Conservation (phyloP, 768 basidiomycete species). For the Boletales sp. region DNA sequence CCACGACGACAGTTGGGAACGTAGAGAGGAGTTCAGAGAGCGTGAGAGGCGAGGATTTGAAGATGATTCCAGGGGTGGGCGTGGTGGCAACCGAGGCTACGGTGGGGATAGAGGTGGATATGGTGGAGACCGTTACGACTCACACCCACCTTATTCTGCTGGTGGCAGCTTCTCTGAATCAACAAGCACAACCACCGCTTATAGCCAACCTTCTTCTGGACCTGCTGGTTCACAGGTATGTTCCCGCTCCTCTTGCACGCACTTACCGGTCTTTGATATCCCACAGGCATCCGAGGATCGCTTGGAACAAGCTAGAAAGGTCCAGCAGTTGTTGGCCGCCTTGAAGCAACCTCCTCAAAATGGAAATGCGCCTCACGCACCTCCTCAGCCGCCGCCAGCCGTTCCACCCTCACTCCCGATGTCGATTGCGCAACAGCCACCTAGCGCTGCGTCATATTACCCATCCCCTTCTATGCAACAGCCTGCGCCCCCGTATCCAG, state of each 20-base stretch:
- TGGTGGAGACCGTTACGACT: constrained; percentile 43
- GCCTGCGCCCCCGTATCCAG: constrained; percentile 18
- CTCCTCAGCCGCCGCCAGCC: constrained; percentile 29
- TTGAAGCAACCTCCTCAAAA: constrained; percentile 68
- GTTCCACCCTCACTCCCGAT: constrained; percentile 34
- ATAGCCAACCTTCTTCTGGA: constrained; percentile 22
- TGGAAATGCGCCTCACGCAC: constrained; percentile 20
- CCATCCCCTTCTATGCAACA: constrained; percentile 36
- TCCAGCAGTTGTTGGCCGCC: constrained; percentile 81
- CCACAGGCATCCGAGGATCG: constrained; percentile 55
- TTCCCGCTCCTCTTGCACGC: background rate
- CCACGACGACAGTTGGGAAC: constrained; percentile 43
- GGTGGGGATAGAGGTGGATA: constrained; percentile 41
- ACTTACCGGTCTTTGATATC: constrained; percentile 1
- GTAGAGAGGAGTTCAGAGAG: constrained; percentile 41
- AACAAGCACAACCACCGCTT: constrained; percentile 19
- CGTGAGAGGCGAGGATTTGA: constrained; percentile 34
- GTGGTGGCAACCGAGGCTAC: constrained; percentile 36
- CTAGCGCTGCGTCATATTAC: constrained; percentile 40
- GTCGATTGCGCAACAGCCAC: constrained; percentile 29
- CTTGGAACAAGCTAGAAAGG: constrained; percentile 82
- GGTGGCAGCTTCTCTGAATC: constrained; percentile 24
- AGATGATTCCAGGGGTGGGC: constrained; percentile 34
- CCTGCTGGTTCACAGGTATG: constrained; percentile 29
- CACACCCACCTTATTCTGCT: constrained; percentile 35